Evolutionary conservation across 2,329 filamentous ascomycete genomes (phyloP), one percentile per base, ranked within the genome.

Genomic region (Clarireedia homoeocarpa): DNA sequence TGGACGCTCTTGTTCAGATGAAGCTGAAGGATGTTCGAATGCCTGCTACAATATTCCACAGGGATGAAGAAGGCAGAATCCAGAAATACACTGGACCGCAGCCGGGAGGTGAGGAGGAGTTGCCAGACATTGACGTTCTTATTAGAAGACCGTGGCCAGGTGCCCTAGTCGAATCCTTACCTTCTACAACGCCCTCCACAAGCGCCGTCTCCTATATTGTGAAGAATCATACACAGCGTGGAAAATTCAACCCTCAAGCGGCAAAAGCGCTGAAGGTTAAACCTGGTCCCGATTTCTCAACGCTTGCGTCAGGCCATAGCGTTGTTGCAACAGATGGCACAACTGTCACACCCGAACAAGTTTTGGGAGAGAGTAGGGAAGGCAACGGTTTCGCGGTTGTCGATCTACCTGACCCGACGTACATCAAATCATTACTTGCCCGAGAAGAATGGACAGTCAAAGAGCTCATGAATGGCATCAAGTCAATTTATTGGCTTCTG

Each of bases 161-260:
- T 15, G 82, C 86, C 4, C 71, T 77, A 55, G 73, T 91, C 10
- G 69, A 78, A 15, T 72, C 70, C 14, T 77, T 97, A 2, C 94
- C 94, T 0, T 76, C 76, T 0, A 88, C 89, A 0, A 73, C 75
- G 20, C 86, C 85, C 5, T 82, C 82, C 0, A 74, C 75, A 27
- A 83, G 85, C 48, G 85, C 89, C 5, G 75, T 96, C 63, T 95
- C 87, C 57, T 99, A 99, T 71, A 85, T 99, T 57, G 79, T 95
- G 67, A 88, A 89, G 63, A 83, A 82, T 53, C 83, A 90, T 60
- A 77, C 84, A 39, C 79, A 86, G 53, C 82, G 94, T 53, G 94
- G 94, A 52, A 92, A 86, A 65, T 96, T 99, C 66, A 77, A 89
- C 58, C 73, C 81, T 0, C 69, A 78, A 48, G 81, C 77, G 56